Evolutionary conservation across 257 asterid genomes (phyloP).

Genomic region (Perilla frutescens): DNA sequence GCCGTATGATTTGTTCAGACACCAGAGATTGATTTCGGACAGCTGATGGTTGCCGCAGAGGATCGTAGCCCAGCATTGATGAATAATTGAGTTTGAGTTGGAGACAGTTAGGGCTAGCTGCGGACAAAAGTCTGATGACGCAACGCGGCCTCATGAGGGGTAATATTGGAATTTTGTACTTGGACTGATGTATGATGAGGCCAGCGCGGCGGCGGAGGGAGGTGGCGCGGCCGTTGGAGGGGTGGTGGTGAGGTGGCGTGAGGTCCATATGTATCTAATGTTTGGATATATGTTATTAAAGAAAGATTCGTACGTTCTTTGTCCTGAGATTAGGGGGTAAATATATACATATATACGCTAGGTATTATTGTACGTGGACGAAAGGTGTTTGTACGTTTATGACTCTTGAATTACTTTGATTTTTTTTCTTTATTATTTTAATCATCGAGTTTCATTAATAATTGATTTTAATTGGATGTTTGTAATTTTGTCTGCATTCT

Average conservation of each 20-base stretch:
- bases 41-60: slow-evolving; percentile 42
- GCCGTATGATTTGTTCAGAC: slow-evolving; percentile 65
- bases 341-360: not conserved
- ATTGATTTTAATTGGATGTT: slow-evolving; percentile 12
- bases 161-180: slow-evolving; percentile 8
- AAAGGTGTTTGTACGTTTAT: slow-evolving; percentile 7
- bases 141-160: slow-evolving; percentile 29
- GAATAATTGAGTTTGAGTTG: slow-evolving; percentile 43
- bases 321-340: not conserved
- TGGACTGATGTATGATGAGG: no score
- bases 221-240: slow-evolving; percentile 43
- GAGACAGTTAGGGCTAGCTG: slow-evolving; percentile 35
- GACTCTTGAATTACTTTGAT: slow-evolving; percentile 21
- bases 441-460: not conserved
- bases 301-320: no score
- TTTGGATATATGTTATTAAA: no score
- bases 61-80: slow-evolving; percentile 36
- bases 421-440: slow-evolving; percentile 12
- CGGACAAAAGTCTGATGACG: slow-evolving; percentile 42
- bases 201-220: not conserved
- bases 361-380: slow-evolving; percentile 1
- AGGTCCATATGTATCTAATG: no score
- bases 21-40: slow-evolving; percentile 59
- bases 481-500: slow-evolving; percentile 24
- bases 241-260: slow-evolving; percentile 27